A percentile compares a stretch with the other conserved stretches of the same genome.
Evolutionary conservation across 2,329 filamentous ascomycete species (phyloP).

Genomic region (Arthrobotrys sphaeroides): DNA sequence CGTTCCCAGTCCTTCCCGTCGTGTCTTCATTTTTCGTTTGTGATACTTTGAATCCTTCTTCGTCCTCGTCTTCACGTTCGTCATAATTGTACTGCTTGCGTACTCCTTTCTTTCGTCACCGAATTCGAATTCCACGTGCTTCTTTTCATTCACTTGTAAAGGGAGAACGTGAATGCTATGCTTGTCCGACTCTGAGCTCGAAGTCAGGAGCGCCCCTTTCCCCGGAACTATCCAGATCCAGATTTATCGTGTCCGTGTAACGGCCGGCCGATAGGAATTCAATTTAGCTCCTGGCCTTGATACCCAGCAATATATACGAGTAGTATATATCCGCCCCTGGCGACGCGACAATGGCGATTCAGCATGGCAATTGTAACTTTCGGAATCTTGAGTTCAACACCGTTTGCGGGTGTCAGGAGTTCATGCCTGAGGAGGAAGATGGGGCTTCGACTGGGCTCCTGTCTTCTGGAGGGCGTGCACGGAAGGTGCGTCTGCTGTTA

Average conservation of each 20-base stretch:
- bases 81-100: neutral
- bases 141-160: constrained; percentile 48
- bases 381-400: constrained; percentile 52
- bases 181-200: constrained; percentile 28
- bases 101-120: neutral
- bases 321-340: too few species aligned
- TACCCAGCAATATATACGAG: neutral
- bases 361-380: constrained; percentile 51
- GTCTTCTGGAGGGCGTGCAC: constrained; percentile 45
- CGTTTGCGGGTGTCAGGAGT: constrained; percentile 51
- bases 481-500: constrained; percentile 53
- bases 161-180: constrained; percentile 43
- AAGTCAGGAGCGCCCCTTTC: constrained; percentile 25
- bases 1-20: constrained; percentile 46
- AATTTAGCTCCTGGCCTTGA: neutral
- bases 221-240: constrained; percentile 1
- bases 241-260: constrained; percentile 2
- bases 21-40: constrained; percentile 46
- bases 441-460: constrained; percentile 26
- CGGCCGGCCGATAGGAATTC: constrained; percentile 8
- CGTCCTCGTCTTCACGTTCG: constrained; percentile 1
- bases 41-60: constrained; percentile 6
- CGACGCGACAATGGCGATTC: constrained; percentile 26
- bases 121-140: constrained; percentile 25
- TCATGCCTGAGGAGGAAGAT: constrained; percentile 48